A percentile compares a stretch with the other conserved stretches of the same genome.
Conservation (phyloP, 23 red algal genomes). For the Rhodosorus marinus region DNA sequence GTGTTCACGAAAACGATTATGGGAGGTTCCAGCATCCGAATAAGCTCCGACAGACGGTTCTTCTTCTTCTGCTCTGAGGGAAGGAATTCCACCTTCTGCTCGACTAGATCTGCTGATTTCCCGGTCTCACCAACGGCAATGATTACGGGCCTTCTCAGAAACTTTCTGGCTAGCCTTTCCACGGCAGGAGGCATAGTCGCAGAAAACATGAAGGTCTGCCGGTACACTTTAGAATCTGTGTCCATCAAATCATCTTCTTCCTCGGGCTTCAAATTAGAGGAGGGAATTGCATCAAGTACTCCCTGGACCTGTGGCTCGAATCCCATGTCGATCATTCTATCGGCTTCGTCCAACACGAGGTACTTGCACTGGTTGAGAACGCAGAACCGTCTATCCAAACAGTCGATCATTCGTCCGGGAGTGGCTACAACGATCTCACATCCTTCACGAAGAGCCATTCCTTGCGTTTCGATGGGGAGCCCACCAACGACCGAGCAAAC, state of each 20-base stretch:
- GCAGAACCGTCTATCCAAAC: constrained; percentile 25
- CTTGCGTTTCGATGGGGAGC: constrained; percentile 17
- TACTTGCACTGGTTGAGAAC: constrained; percentile 41
- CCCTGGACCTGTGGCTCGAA: constrained; percentile 49
- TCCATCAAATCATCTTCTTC: background rate
- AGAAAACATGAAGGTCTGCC: constrained; percentile 80
- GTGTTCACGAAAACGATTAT: constrained; percentile 93
- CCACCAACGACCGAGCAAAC: constrained; percentile 68
- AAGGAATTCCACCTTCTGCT: constrained; percentile 64
- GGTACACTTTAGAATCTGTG: background rate
- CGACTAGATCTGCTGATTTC: constrained; percentile 36
- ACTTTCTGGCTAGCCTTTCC: constrained; percentile 51
- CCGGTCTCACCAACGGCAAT: constrained; percentile 78
- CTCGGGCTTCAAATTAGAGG: background rate
- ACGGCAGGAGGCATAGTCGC: constrained; percentile 82
- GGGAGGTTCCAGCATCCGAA: constrained; percentile 39
- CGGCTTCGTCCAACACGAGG: constrained; percentile 78
- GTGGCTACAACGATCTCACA: constrained; percentile 15
- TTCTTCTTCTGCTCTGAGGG: constrained; percentile 44
- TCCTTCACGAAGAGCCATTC: background rate
- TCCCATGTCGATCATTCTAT: constrained; percentile 77
- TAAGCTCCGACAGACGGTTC: constrained; percentile 48
- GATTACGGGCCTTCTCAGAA: constrained; percentile 41
- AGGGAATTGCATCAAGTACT: constrained; percentile 42
- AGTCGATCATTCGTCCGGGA: constrained; percentile 75